Evolutionary conservation across 2,329 filamentous ascomycete species (phyloP).

Genomic region (Beauveria asiatica): DNA sequence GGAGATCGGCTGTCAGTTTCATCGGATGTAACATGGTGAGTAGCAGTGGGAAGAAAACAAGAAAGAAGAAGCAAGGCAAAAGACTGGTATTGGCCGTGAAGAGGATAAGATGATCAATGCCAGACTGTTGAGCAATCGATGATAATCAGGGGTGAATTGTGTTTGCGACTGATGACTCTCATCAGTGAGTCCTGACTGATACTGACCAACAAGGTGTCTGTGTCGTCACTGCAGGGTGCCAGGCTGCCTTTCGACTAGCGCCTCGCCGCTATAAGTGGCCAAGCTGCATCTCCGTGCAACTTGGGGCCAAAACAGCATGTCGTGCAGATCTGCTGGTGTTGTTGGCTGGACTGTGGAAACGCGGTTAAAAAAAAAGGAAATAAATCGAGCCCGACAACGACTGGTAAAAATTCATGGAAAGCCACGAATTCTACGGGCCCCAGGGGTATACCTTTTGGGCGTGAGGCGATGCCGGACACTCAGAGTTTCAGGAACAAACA

Average conservation of each 20-base stretch:
- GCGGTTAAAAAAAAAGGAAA: too few relatives aligned
- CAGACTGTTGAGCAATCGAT: too few relatives aligned
- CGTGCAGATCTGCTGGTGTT: not conserved
- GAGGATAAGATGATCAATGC: too few relatives aligned
- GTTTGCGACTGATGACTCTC: not conserved
- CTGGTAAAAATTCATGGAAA: too few relatives aligned
- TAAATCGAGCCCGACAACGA: too few relatives aligned
- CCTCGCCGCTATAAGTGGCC: not conserved
- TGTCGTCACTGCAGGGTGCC: not conserved
- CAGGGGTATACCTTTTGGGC: not conserved
- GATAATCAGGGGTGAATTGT: not conserved
- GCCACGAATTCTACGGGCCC: not conserved
- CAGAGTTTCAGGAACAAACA: conserved; percentile 2
- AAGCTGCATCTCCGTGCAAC: not conserved
- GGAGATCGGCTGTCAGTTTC: not conserved
- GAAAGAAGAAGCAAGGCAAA: not conserved
- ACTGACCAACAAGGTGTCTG: not conserved
- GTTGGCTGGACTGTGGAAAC: not conserved
- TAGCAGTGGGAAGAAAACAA: not conserved
- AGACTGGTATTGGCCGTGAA: too few relatives aligned
- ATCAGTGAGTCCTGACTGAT: not conserved
- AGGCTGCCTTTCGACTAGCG: not conserved
- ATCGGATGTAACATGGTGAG: not conserved
- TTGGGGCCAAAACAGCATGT: not conserved
- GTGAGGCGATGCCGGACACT: not conserved